Conservation (phyloP, 441 rosid genomes). For the Corymbia calophylla region DNA sequence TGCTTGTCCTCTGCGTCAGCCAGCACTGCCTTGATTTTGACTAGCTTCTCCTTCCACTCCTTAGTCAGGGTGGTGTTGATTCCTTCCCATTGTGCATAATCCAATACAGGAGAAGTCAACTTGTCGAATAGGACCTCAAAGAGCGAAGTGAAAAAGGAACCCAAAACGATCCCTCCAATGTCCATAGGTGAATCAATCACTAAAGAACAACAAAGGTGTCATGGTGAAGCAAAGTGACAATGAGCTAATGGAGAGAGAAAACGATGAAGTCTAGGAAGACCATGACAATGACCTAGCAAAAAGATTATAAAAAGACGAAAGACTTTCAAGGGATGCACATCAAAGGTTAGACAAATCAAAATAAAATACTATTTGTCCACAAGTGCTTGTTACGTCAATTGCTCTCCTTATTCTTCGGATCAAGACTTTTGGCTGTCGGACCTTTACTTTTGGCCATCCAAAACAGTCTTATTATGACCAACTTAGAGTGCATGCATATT, state of each 20-base stretch:
- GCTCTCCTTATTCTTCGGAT: not conserved
- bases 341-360: no score
- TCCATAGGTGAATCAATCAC: not conserved
- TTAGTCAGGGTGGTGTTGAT: fast-evolving
- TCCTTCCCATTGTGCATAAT: not conserved
- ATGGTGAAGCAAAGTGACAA: not conserved
- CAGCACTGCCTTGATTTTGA: not conserved
- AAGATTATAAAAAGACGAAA: no score
- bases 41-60: not conserved
- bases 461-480: no score
- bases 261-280: not conserved
- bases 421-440: no score
- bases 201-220: not conserved
- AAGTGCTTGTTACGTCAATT: no score
- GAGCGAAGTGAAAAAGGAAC: not conserved
- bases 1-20: not conserved
- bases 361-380: no score
- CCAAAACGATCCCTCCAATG: not conserved
- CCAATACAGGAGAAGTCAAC: not conserved
- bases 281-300: no score
- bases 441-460: no score
- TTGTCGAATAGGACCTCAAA: not conserved
- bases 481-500: no score
- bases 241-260: not conserved
- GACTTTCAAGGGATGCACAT: no score